phyloP scores from a whole-genome alignment of 1,284 basidiomycete genomes.

The Pterulicium gracile region DNA sequence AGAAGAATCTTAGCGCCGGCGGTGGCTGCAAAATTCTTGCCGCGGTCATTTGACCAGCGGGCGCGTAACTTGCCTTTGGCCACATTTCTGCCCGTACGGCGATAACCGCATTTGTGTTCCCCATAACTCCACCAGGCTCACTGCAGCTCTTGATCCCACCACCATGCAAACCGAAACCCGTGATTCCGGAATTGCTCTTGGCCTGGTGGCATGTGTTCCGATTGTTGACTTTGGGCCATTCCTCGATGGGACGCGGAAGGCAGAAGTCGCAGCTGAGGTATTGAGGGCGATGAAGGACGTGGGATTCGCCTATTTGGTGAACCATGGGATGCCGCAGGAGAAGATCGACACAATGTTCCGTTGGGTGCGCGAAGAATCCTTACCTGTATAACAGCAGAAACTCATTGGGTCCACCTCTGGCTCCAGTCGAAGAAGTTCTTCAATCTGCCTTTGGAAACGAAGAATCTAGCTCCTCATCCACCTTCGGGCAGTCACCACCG shows the following conservation, averaged over 20 bases:
- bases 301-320: slow-evolving; percentile 48
- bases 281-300: slow-evolving; percentile 45
- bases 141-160: too few species aligned
- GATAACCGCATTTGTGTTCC: too few species aligned
- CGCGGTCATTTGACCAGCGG: too few species aligned
- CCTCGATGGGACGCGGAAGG: slow-evolving; percentile 32
- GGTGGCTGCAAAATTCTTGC: slow-evolving; percentile 55
- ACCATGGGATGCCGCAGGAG: slow-evolving; percentile 39
- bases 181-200: too few species aligned
- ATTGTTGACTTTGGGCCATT: slow-evolving; percentile 51
- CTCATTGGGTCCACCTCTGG: not conserved
- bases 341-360: slow-evolving; percentile 42
- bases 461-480: slow-evolving; percentile 47
- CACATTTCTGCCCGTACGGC: too few species aligned
- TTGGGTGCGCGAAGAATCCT: slow-evolving; percentile 24
- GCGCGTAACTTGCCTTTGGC: too few species aligned
- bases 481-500: slow-evolving; percentile 40
- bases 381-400: not conserved
- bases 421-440: slow-evolving; percentile 41
- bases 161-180: too few species aligned
- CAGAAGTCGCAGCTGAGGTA: slow-evolving; percentile 38
- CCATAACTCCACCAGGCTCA: too few species aligned
- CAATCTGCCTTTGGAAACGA: slow-evolving; percentile 34
- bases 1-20: slow-evolving; percentile 65
- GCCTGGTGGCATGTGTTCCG: too few species aligned